Base-by-base conservation (phyloP, 176 grass and related monocot genomes). In the Avena sativa region DNA sequence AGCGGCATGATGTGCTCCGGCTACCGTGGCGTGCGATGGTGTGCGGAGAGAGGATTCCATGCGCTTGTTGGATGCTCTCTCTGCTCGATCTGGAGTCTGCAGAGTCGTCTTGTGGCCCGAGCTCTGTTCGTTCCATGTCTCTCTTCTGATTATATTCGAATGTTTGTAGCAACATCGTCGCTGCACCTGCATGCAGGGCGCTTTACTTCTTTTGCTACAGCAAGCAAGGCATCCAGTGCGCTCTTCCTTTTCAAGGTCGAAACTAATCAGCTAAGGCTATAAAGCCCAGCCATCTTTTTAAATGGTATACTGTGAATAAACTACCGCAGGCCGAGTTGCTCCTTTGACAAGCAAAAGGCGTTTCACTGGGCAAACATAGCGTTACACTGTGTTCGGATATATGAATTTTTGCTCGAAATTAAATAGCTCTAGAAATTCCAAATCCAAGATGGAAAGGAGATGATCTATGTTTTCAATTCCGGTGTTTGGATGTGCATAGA, bases 211-310 rank as follows among this genome's bases (percentile, higher is more conserved):
- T 85, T 21, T 30, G 65, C 28, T 11, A 28, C 12, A 28, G 7
- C 76, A 89, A 89, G 87, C 76, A 89, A 89, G 46, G 87, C 66
- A 89, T 84, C 82, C 0, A 30, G 30, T 12, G 26, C 47, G 32
- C 17, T 66, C 47, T 53, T 4, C 52, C 58, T 28, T 88, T 70
- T 52, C 10, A 48, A 12, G 23, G 1, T 61, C 58, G 59, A 61
- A 21, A 61, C 59, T 50, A 50, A 13, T 12, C 49, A 50, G 9
- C 49, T 12, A 19, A 56, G 53, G 4, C 4, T 56, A 3, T 6
- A 53, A 16, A 56, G 16, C 16, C 2, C 53, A 56, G 16, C 53
- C 53, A 4, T 1, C 53, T 56, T 16, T 56, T 4, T 3, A 56
- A 56, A 56, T 8, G 32, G 32, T 34, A 34, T 34, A 34, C 32